These are phyloP conservation scores for Carnegiea gigantea DNA, from an alignment of 179 eudicot genomes.

Conservation along the genomic window DNA sequence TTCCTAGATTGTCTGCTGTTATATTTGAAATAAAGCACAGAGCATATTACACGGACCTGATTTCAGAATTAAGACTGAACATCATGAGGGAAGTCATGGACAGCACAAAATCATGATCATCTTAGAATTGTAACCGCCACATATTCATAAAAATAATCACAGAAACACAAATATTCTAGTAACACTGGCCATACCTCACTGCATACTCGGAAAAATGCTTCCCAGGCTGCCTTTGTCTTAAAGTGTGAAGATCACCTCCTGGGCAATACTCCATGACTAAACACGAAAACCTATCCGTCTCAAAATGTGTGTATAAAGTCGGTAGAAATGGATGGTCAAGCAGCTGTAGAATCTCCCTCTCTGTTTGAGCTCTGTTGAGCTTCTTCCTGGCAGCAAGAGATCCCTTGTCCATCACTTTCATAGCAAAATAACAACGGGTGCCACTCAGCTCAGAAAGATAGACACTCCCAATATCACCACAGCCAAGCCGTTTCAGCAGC, in stretches of 20 bases:
- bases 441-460: conserved; percentile 79
- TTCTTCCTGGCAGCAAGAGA: conserved; percentile 85
- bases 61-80: too few species aligned
- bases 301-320: conserved; percentile 86
- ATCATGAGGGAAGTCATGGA: too few species aligned
- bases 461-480: conserved; percentile 90
- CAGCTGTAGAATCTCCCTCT: conserved; percentile 82
- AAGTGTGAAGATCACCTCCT: conserved; percentile 83
- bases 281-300: conserved; percentile 83
- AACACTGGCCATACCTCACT: conserved; percentile 53
- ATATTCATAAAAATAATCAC: not conserved
- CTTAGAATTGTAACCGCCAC: not conserved
- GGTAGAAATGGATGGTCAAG: conserved; percentile 93
- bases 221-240: conserved; percentile 84
- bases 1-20: too few species aligned
- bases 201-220: conserved; percentile 91
- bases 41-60: too few species aligned
- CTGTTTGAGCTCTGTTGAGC: conserved; percentile 78
- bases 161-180: not conserved
- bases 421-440: conserved; percentile 77
- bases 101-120: not conserved
- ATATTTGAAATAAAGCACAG: too few species aligned
- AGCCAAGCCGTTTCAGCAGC: conserved; percentile 69
- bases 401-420: conserved; percentile 94
- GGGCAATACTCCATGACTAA: conserved; percentile 93